These are phyloP conservation scores for Trichoderma afroharzianum DNA, from an alignment of 2,329 filamentous ascomycete genomes.

Conservation along the genomic window DNA sequence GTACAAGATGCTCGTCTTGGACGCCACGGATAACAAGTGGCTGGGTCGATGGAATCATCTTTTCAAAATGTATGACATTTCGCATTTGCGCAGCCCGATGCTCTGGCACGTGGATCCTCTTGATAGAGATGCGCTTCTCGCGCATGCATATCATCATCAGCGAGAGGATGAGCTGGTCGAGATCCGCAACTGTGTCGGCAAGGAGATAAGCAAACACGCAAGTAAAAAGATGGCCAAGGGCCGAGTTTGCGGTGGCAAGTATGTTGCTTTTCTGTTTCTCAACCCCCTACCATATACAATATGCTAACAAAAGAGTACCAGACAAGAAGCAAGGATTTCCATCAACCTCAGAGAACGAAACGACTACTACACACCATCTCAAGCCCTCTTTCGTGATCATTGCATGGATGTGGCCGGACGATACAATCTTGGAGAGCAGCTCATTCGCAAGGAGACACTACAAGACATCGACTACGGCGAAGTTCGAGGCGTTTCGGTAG, in stretches of 20 bases:
- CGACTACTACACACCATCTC: constrained; percentile 66
- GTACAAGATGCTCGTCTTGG: constrained; percentile 59
- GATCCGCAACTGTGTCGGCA: constrained; percentile 71
- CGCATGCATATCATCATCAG: constrained; percentile 60
- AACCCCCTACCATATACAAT: background rate
- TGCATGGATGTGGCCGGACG: constrained; percentile 54
- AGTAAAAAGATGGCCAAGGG: constrained; percentile 50
- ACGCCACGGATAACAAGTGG: constrained; percentile 61
- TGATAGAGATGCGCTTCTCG: constrained; percentile 70
- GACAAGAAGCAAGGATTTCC: constrained; percentile 43
- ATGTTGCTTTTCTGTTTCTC: constrained; percentile 19
- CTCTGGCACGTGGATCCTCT: constrained; percentile 77
- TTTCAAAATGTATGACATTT: constrained; percentile 66
- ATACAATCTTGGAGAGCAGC: constrained; percentile 43
- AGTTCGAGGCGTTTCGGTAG: constrained; percentile 40
- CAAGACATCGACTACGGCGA: constrained; percentile 58
- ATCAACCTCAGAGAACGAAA: constrained; percentile 66
- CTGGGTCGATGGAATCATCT: constrained; percentile 67
- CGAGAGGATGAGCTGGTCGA: constrained; percentile 64
- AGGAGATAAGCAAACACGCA: constrained; percentile 74
- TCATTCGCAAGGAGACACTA: constrained; percentile 61
- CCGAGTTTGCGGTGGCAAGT: constrained; percentile 41
- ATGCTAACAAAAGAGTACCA: constrained; percentile 22
- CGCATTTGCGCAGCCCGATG: constrained; percentile 73
- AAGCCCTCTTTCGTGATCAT: constrained; percentile 58